Percentiles rank a stretch among this genome's conserved stretches.
Evolutionary conservation across 2,329 filamentous ascomycete genomes (phyloP).

Genomic region (Hymenoscyphus albidus): DNA sequence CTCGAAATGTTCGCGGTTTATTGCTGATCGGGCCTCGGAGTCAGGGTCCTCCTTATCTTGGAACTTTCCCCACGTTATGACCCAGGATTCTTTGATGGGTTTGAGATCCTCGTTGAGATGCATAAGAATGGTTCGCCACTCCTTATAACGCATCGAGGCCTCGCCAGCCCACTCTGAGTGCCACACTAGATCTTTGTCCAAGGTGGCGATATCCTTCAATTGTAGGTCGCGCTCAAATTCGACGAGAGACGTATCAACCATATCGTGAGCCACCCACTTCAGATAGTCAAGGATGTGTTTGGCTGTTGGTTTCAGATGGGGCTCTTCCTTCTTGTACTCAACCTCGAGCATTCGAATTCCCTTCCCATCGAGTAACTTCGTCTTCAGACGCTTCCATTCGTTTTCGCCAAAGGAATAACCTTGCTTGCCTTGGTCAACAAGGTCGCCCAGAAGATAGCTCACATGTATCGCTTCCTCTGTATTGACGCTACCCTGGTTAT

Average conservation of each 20-base stretch:
- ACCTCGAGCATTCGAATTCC: background rate
- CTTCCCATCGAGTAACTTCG: background rate
- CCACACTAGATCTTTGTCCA: constrained; percentile 27
- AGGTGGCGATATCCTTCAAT: constrained; percentile 10
- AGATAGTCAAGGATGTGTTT: constrained; percentile 60
- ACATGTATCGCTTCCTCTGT: too few relatives aligned
- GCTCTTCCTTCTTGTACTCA: constrained; percentile 42
- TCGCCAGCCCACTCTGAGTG: constrained; percentile 17
- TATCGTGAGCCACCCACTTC: constrained; percentile 50
- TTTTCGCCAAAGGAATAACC: constrained; percentile 45
- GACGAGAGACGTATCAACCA: constrained; percentile 34
- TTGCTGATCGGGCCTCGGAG: background rate
- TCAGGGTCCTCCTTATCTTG: constrained; percentile 1
- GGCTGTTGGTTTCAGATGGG: constrained; percentile 12
- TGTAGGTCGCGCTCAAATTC: constrained; percentile 27
- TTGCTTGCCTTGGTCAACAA: constrained; percentile 58
- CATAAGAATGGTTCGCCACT: constrained; percentile 18
- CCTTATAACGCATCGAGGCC: constrained; percentile 1
- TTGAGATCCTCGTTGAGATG: constrained; percentile 19
- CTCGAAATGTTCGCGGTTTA: too few relatives aligned
- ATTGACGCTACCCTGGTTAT: constrained; percentile 44
- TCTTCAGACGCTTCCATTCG: constrained; percentile 40
- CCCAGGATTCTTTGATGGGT: constrained; percentile 18
- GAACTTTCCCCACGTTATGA: constrained; percentile 4
- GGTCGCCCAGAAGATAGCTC: constrained; percentile 41